Evolutionary conservation across 2,329 filamentous ascomycete genomes (phyloP), one percentile per base, ranked within the genome.

Genomic region (Xylariaceae sp.): DNA sequence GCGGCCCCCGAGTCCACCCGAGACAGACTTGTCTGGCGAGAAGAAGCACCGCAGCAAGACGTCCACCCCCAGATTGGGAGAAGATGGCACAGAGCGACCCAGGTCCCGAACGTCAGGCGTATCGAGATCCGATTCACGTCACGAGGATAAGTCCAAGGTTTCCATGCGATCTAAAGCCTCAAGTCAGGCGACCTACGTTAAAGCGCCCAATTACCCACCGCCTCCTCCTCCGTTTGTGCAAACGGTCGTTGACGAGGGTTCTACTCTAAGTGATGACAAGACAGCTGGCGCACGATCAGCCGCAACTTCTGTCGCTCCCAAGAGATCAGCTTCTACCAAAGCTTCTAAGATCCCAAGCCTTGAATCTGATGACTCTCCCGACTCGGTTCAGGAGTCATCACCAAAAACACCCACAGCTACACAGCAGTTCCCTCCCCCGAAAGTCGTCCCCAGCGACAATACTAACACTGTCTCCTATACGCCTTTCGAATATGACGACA

Each of bases 1-100:
- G 47, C 73, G 82, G 57, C 78, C 83, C n/a, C 82, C 81, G 2
- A 86, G 79, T 48, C 83, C 83, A 1, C 83, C 83, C 1, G 83
- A 85, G 58, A 87, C 83, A 4, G 83, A 85, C 52, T 57, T 84
- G 16, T 80, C 80, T 2, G 75, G 71, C 45, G 69, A 71, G 50
- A 73, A 72, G 57, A 72, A 71, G 60, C 73, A 64, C 60, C 69
- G 63, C 57, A 71, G 62, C 62, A 66, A 65, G 47, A 66, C 57
- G 22, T 60, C 65, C 39, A 66, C 52, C 56, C 67, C 57, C 55
- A 73, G 57, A 57, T 55, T 75, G 48, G 64, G 73, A 57, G 67
- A 73, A 57, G 68, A 77, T 51, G 63, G 68, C 52, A 59, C 66
- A 40, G 66, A 66, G 53, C 71, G 68, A 62, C 71, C 71, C 49